phyloP scores from a whole-genome alignment of 2,329 filamentous ascomycete genomes.

The Aspergillus piperis region DNA sequence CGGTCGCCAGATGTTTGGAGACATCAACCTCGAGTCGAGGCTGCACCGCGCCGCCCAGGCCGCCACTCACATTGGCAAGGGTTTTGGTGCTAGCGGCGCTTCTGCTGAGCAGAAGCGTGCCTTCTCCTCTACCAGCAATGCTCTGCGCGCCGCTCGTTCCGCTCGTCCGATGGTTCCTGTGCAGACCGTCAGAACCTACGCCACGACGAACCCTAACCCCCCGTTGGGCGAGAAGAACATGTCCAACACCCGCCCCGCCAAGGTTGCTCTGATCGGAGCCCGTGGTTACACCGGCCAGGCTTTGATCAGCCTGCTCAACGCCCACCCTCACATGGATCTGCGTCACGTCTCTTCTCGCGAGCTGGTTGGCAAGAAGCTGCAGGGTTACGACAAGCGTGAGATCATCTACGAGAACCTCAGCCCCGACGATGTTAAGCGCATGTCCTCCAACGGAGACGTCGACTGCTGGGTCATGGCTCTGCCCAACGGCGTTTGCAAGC shows the following conservation, averaged over 20 bases:
- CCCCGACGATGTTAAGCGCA: conserved; percentile 79
- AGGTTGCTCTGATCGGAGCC: conserved; percentile 84
- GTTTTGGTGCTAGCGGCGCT: conserved; percentile 49
- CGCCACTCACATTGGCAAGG: conserved; percentile 59
- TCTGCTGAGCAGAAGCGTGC: conserved; percentile 62
- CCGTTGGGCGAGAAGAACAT: conserved; percentile 86
- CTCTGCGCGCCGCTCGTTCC: conserved; percentile 39
- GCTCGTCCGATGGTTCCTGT: conserved; percentile 32
- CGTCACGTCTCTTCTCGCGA: conserved; percentile 92
- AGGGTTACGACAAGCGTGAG: conserved; percentile 87
- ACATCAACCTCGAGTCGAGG: conserved; percentile 84
- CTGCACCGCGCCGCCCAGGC: conserved; percentile 75
- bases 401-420: conserved; percentile 90
- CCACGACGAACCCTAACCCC: conserved; percentile 74
- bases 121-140: conserved; percentile 62
- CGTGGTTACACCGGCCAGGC: conserved; percentile 94
- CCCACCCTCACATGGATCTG: conserved; percentile 86
- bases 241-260: conserved; percentile 75
- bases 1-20: conserved; percentile 82
- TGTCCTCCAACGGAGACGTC: conserved; percentile 81
- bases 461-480: conserved; percentile 98
- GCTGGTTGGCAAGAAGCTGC: conserved; percentile 78
- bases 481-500: conserved; percentile 91
- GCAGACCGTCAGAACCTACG: conserved; percentile 42
- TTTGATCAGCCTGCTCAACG: conserved; percentile 81